Percentiles rank a stretch among this genome's conserved stretches.
phyloP scores from a whole-genome alignment of 2,329 filamentous ascomycete genomes.

The Nannizziopsis barbatae region DNA sequence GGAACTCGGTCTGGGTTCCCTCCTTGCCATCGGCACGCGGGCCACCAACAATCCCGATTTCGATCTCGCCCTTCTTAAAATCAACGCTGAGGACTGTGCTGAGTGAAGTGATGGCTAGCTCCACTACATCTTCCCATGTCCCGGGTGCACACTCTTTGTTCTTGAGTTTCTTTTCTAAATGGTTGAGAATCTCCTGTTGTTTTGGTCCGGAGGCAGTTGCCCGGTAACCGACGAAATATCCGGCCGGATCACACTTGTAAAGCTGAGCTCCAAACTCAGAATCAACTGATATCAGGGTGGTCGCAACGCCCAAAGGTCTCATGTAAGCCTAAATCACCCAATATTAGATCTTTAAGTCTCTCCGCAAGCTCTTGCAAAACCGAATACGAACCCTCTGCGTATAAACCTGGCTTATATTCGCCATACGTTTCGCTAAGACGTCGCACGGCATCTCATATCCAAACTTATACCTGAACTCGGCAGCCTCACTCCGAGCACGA shows the following conservation, averaged over 20 bases:
- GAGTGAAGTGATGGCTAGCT: slow-evolving; percentile 87
- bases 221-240: slow-evolving; percentile 98
- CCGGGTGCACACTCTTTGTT: slow-evolving; percentile 94
- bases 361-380: slow-evolving; percentile 8
- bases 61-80: slow-evolving; percentile 98
- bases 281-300: slow-evolving; percentile 88
- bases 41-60: slow-evolving; percentile 92
- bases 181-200: slow-evolving; percentile 96
- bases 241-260: slow-evolving; percentile 96
- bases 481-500: slow-evolving; percentile 86
- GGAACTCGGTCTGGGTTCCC: slow-evolving; percentile 67
- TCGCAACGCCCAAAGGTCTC: slow-evolving; percentile 91
- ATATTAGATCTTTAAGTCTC: background rate
- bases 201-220: slow-evolving; percentile 94
- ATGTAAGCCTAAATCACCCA: slow-evolving; percentile 64
- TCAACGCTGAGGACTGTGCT: slow-evolving; percentile 97
- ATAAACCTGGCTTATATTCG: slow-evolving; percentile 99
- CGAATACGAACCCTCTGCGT: slow-evolving; percentile 67
- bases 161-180: slow-evolving; percentile 98
- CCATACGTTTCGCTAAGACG: slow-evolving; percentile 87
- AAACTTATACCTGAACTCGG: slow-evolving; percentile 96
- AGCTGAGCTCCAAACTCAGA: slow-evolving; percentile 85
- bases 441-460: slow-evolving; percentile 99
- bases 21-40: slow-evolving; percentile 72
- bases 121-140: slow-evolving; percentile 93